Conservation (phyloP, 495 filamentous ascomycete genomes). For the Glonium stellatum region DNA sequence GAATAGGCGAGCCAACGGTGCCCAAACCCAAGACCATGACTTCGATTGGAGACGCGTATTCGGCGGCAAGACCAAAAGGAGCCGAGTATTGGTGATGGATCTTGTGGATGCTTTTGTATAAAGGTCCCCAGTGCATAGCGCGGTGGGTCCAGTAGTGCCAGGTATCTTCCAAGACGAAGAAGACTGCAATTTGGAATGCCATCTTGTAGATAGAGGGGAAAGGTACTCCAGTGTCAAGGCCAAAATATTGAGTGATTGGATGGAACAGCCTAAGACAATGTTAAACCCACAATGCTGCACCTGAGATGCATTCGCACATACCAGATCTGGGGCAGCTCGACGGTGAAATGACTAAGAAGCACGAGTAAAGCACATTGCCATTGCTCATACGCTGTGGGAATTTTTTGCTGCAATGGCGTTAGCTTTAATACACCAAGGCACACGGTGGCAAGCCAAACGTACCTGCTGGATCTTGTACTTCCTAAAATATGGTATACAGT, state of each 20-base stretch:
- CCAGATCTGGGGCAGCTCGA: constrained; percentile 98
- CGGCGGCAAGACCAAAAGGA: constrained; percentile 90
- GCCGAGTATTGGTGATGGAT: constrained; percentile 98
- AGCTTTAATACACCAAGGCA: constrained; percentile 5
- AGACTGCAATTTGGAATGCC: constrained; percentile 83
- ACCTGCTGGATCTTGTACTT: constrained; percentile 92
- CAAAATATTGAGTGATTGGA: constrained; percentile 91
- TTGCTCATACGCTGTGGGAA: constrained; percentile 83
- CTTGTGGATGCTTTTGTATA: constrained; percentile 95
- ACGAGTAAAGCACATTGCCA: constrained; percentile 90
- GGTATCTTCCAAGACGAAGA: constrained; percentile 92
- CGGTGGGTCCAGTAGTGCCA: constrained; percentile 99
- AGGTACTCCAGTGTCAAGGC: constrained; percentile 79
- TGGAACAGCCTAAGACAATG: constrained; percentile 69
- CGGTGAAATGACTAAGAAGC: constrained; percentile 87
- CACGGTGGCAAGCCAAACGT: constrained; percentile 28
- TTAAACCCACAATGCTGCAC: not conserved
- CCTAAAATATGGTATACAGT: constrained; percentile 76
- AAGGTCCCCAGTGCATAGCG: constrained; percentile 85
- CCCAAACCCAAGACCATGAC: constrained; percentile 96
- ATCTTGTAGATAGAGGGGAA: constrained; percentile 82
- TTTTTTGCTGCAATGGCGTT: constrained; percentile 58
- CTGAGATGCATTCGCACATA: constrained; percentile 28
- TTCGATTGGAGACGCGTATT: constrained; percentile 97
- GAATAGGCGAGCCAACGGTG: constrained; percentile 71